Evolutionary conservation across 768 basidiomycete genomes (phyloP).

Genomic region (Xerocomus spinulosus): DNA sequence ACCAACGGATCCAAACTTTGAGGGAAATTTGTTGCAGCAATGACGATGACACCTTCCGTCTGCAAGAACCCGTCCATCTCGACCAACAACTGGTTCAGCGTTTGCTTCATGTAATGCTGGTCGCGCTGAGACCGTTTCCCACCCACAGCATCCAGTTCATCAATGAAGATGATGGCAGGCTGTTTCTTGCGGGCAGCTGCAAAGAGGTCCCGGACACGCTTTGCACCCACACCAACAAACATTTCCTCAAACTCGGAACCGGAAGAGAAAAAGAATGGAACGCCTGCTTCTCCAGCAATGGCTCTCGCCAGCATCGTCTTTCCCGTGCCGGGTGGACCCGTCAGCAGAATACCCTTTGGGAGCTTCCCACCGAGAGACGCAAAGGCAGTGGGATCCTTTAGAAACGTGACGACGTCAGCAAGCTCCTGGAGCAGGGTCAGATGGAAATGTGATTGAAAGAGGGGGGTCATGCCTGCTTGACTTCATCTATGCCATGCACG

Average conservation of each 20-base stretch:
- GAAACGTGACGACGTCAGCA: constrained; percentile 90
- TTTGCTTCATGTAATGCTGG: constrained; percentile 89
- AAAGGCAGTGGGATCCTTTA: constrained; percentile 90
- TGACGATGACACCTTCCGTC: constrained; percentile 90
- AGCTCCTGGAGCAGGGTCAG: constrained; percentile 57
- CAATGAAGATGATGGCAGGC: constrained; percentile 98
- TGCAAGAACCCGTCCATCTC: constrained; percentile 98
- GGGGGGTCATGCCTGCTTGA: constrained; percentile 68
- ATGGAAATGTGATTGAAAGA: not conserved
- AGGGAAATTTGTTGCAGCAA: constrained; percentile 98
- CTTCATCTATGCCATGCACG: constrained; percentile 97
- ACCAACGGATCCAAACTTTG: constrained; percentile 85
- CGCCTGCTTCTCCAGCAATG: constrained; percentile 95
- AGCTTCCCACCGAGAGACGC: constrained; percentile 89
- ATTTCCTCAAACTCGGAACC: constrained; percentile 98
- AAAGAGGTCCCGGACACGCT: constrained; percentile 93
- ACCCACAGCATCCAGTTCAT: constrained; percentile 92
- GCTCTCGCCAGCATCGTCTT: constrained; percentile 83
- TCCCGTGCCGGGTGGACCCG: constrained; percentile 92
- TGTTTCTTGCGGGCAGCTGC: constrained; percentile 90
- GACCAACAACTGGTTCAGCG: constrained; percentile 92
- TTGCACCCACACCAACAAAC: constrained; percentile 94
- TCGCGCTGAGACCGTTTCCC: constrained; percentile 80
- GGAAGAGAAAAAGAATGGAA: constrained; percentile 95
- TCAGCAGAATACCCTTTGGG: constrained; percentile 88